Evolutionary conservation across 1,284 basidiomycete genomes (phyloP).

Genomic region (Sanguinoderma infundibulare): DNA sequence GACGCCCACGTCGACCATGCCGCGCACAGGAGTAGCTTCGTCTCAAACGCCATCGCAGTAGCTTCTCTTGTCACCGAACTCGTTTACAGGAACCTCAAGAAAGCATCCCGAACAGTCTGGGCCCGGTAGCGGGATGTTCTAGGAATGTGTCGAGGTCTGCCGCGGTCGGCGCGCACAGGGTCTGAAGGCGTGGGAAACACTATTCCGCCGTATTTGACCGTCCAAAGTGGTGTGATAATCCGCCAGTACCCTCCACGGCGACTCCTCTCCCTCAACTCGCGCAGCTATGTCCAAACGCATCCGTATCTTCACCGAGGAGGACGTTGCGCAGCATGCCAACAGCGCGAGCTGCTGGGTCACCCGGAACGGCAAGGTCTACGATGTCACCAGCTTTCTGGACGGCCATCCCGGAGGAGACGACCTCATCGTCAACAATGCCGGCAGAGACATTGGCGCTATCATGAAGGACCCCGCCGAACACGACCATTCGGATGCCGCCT

Average conservation of each 20-base stretch:
- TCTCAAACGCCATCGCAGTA: neutral
- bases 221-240: conserved; percentile 18
- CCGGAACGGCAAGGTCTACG: conserved; percentile 76
- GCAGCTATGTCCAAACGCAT: conserved; percentile 61
- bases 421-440: conserved; percentile 79
- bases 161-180: conserved; percentile 10
- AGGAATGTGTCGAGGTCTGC: conserved; percentile 15
- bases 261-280: neutral
- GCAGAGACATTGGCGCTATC: conserved; percentile 79
- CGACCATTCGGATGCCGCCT: conserved; percentile 93
- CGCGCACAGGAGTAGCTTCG: too few relatives aligned
- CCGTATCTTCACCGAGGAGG: conserved; percentile 73
- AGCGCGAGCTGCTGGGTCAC: conserved; percentile 76
- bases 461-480: conserved; percentile 91
- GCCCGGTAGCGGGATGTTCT: conserved; percentile 5
- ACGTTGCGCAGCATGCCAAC: conserved; percentile 65
- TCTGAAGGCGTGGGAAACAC: conserved; percentile 17
- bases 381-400: conserved; percentile 74
- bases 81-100: neutral
- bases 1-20: too few relatives aligned
- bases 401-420: conserved; percentile 92
- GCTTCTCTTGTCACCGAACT: neutral
- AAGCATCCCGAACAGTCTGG: neutral
- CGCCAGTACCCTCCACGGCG: conserved; percentile 15
- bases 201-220: conserved; percentile 2